A percentile compares a stretch with the other conserved stretches of the same genome.
phyloP scores from a whole-genome alignment of 179 eudicot genomes.

The Silene coronaria region DNA sequence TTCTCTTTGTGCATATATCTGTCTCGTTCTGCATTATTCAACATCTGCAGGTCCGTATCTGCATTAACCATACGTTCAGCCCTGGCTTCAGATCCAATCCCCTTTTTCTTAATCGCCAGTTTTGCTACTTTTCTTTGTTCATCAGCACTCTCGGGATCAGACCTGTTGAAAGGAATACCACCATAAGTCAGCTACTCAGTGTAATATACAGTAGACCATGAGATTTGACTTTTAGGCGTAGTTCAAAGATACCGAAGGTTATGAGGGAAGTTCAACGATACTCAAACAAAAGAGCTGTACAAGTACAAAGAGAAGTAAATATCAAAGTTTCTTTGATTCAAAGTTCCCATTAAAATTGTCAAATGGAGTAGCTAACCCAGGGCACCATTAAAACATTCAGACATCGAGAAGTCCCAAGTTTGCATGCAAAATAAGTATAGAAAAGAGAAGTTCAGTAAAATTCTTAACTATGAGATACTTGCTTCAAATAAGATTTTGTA shows the following conservation, averaged over 20 bases:
- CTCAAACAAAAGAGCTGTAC: background rate
- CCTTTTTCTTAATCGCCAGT: conserved; percentile 70
- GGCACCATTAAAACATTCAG: background rate
- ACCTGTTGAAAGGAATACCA: conserved; percentile 37
- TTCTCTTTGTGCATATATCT: conserved; percentile 74
- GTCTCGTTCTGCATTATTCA: conserved; percentile 57
- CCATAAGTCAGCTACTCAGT: background rate
- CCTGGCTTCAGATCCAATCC: conserved; percentile 91
- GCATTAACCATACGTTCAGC: conserved; percentile 77
- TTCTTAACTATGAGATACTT: background rate
- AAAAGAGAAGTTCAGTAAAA: background rate
- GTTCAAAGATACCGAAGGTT: background rate
- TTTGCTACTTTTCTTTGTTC: conserved; percentile 63
- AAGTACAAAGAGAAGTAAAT: background rate
- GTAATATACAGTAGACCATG: background rate
- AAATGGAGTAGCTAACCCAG: background rate
- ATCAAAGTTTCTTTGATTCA: background rate
- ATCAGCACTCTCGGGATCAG: conserved; percentile 50
- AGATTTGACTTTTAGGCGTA: background rate
- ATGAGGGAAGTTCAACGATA: background rate
- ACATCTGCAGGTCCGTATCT: conserved; percentile 68
- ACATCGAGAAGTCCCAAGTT: background rate
- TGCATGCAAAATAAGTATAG: background rate
- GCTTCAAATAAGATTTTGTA: background rate
- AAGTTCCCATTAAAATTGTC: background rate